A percentile compares a stretch with the other conserved stretches of the same genome.
These are phyloP conservation scores for Erythrobasidium hasegawianum DNA, from an alignment of 1,284 basidiomycete genomes.

Conservation along the genomic window DNA sequence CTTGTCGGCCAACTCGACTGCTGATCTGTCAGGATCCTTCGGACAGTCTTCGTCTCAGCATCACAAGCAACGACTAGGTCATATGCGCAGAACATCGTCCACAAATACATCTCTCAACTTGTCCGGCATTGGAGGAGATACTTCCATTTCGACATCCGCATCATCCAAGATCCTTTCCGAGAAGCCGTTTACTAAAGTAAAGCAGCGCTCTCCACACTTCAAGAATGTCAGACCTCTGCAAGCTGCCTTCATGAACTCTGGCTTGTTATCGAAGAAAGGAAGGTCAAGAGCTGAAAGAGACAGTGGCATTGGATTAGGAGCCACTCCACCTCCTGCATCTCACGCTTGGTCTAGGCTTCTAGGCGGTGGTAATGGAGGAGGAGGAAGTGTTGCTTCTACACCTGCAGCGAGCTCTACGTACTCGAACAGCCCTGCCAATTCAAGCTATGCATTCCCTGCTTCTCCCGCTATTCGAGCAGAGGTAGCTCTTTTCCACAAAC, in stretches of 20 bases:
- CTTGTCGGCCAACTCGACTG: no score
- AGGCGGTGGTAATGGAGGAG: neutral
- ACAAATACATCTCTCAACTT: conserved; percentile 16
- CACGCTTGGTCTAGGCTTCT: conserved; percentile 11
- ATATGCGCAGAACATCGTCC: conserved; percentile 9
- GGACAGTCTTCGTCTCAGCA: conserved; percentile 4
- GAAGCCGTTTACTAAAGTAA: neutral
- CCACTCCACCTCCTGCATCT: conserved; percentile 10
- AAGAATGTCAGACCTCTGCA: conserved; percentile 51
- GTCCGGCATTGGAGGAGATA: neutral
- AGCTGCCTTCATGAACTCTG: conserved; percentile 51
- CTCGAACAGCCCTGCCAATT: conserved; percentile 1
- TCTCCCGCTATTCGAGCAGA: neutral
- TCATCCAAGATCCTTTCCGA: neutral
- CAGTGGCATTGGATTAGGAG: conserved; percentile 19
- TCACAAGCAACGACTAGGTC: conserved; percentile 7
- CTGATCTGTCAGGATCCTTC: conserved; percentile 16
- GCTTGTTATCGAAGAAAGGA: conserved; percentile 49
- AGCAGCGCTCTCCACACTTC: conserved; percentile 47
- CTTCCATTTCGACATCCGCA: neutral
- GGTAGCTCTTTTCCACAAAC: neutral
- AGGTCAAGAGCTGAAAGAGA: conserved; percentile 26
- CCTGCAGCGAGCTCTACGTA: conserved; percentile 3
- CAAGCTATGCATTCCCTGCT: conserved; percentile 9
- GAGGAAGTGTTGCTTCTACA: neutral